Conservation (phyloP, 768 basidiomycete species). For the Lactarius deliciosus region DNA sequence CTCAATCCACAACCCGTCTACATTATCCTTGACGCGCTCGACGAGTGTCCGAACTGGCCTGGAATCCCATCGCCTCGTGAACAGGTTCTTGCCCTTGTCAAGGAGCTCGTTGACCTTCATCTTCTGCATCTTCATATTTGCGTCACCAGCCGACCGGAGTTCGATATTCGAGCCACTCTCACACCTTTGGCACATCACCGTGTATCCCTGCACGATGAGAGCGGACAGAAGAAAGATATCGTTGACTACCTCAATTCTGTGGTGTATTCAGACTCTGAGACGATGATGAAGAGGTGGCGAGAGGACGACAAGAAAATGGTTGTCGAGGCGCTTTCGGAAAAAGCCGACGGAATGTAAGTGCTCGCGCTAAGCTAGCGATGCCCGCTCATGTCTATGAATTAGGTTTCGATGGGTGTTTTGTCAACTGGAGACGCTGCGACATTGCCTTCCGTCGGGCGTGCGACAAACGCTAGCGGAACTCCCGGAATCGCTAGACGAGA, state of each 20-base stretch:
- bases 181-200: not conserved
- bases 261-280: not conserved
- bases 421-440: not conserved
- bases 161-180: not conserved
- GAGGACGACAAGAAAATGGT: not conserved
- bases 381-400: not conserved
- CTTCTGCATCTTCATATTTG: not conserved
- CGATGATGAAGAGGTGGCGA: not conserved
- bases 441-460: not conserved
- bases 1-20: not conserved
- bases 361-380: not conserved
- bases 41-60: not conserved
- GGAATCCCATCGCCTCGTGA: not conserved
- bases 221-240: not conserved
- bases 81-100: not conserved
- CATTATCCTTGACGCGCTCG: not conserved
- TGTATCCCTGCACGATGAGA: not conserved
- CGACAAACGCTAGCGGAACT: too few species aligned
- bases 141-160: not conserved
- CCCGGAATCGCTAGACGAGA: too few species aligned
- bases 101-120: not conserved
- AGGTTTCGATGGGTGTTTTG: not conserved
- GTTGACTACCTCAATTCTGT: not conserved
- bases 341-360: not conserved
- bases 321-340: not conserved